Base-by-base conservation (phyloP, 2,329 filamentous ascomycete species). In the Phyllosticta capitalensis region DNA sequence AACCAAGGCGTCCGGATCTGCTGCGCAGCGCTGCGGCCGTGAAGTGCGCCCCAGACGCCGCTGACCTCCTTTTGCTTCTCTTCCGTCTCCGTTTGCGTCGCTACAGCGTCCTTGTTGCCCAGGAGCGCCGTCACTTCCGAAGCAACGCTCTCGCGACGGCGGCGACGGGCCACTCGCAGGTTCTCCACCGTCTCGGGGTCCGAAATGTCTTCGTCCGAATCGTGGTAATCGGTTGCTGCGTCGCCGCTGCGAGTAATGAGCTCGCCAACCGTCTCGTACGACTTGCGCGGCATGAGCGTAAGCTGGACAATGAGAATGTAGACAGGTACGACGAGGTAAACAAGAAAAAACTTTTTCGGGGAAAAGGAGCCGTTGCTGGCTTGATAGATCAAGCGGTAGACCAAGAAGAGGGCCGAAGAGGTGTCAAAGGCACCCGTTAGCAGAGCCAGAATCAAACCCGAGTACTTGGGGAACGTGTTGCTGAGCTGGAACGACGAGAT, bases 1-100 rank as follows among this genome's bases (percentile, higher is more conserved):
- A 94, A 96, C 90, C 90, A 96, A 0, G 87, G 87, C 2, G 87
- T 89, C 7, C 76, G 72, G 64, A 96, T 87, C 73, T 96, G 92
- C 66, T 89, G 75, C 21, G 79, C 67, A 0, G 89, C 88, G 0
- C 87, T 83, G 64, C 80, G 78, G 55, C 85, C 84, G 69, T 96
- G 92, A 74, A 96, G 82, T 21, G 87, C 87, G 24, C 92, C 92
- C 88, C 90, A 96, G 33, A 96, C 88, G 4, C 90, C 90, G 19
- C 85, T 88, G 9, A 80, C 81, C 55, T 82, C 79, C 63, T 88
- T 87, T 68, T 86, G 87, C 65, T 81, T 79, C 68, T 89, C 86
- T 69, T 89, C 86, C 52, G 78, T 77, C 63, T 82, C 77, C 5
- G 81, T 80, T 62, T 90, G 87, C 63, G 84, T 78, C 58, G 84